phyloP scores from a whole-genome alignment of 2,329 filamentous ascomycete species.

The Aspergillus sp. region DNA sequence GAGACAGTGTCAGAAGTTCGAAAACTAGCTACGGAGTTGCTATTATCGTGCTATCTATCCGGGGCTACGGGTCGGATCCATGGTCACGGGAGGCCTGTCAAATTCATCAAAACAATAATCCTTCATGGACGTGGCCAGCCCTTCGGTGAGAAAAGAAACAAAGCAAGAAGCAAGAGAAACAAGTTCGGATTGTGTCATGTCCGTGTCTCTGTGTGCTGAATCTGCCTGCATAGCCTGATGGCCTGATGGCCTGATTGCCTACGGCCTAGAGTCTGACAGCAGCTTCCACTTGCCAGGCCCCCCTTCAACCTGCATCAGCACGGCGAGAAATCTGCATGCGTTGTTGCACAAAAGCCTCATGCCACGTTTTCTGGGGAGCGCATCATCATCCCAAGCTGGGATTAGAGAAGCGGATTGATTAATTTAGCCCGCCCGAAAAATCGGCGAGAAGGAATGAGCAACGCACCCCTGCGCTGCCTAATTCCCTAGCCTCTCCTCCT shows the following conservation, averaged over 20 bases:
- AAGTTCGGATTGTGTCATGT: neutral
- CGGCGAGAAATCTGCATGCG: conserved; percentile 8
- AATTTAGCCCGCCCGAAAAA: neutral
- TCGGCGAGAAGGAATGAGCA: no score
- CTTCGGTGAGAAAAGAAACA: neutral
- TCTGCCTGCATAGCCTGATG: neutral
- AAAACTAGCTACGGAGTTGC: neutral
- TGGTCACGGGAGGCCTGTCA: conserved; percentile 9
- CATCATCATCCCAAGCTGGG: neutral
- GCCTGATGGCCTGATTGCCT: neutral
- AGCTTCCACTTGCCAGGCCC: neutral
- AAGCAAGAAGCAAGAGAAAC: no score
- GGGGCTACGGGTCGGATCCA: conserved; percentile 13
- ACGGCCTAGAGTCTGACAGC: neutral
- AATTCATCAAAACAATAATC: neutral
- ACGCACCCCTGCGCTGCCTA: no score
- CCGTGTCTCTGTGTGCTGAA: neutral
- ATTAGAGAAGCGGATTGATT: neutral
- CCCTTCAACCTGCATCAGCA: conserved; percentile 11
- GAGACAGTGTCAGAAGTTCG: neutral
- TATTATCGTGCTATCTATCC: neutral
- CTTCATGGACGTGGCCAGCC: neutral
- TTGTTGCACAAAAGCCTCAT: conserved; percentile 15
- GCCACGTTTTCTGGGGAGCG: conserved; percentile 10
- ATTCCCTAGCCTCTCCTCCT: no score